Percentiles rank a stretch among this genome's conserved stretches.
phyloP scores from a whole-genome alignment of 768 basidiomycete genomes.

The Lactifluus rugatus region DNA sequence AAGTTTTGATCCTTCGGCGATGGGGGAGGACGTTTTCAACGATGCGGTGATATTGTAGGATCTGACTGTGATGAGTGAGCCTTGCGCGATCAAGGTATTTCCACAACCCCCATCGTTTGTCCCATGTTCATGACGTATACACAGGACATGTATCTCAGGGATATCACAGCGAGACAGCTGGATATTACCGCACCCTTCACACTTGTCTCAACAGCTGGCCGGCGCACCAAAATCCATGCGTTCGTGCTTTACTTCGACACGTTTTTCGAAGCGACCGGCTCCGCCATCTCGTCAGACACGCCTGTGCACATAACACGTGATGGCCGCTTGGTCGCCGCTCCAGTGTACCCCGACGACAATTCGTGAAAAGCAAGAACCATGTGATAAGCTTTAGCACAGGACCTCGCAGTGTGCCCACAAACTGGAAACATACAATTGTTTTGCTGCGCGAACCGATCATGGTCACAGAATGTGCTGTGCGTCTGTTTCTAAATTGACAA shows the following conservation, averaged over 20 bases:
- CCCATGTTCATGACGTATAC: too few relatives aligned
- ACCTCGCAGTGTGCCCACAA: conserved; percentile 77
- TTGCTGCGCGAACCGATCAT: conserved; percentile 67
- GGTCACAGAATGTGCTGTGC: conserved; percentile 56
- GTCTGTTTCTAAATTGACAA: background rate
- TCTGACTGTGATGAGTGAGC: conserved; percentile 52
- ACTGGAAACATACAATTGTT: conserved; percentile 96
- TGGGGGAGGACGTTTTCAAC: too few relatives aligned
- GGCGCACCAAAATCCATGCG: too few relatives aligned
- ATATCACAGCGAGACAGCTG: too few relatives aligned
- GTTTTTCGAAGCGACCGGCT: conserved; percentile 66
- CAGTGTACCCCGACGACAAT: conserved; percentile 44
- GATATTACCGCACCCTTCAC: too few relatives aligned
- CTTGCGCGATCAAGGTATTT: too few relatives aligned
- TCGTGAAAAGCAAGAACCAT: conserved; percentile 38
- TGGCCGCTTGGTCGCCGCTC: too few relatives aligned
- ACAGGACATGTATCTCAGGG: conserved; percentile 68
- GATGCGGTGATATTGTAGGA: conserved; percentile 78
- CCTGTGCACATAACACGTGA: conserved; percentile 49
- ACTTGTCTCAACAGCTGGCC: too few relatives aligned
- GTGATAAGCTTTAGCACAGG: too few relatives aligned
- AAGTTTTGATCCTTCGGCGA: too few relatives aligned
- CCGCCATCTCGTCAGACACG: conserved; percentile 41
- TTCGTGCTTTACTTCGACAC: conserved; percentile 93
- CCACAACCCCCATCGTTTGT: too few relatives aligned